Evolutionary conservation across 1,139 yeast genomes (phyloP), one percentile per base, ranked within the genome.

Genomic region (Kurtzmaniella quercitrusa): DNA sequence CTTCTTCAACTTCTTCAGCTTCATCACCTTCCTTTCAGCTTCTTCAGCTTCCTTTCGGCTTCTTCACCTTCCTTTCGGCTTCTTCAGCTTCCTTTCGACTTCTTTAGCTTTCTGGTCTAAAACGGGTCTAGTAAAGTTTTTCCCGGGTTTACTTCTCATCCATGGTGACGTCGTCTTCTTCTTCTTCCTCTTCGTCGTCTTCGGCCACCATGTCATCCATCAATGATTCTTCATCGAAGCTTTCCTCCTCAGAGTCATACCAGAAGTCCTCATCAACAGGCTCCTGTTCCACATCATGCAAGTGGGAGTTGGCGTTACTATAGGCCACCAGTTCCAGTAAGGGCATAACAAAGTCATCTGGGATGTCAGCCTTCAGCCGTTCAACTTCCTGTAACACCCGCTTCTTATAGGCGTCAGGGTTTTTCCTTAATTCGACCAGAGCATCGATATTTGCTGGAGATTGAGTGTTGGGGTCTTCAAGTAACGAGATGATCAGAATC

Each of bases 401-500:
- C 61, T 80, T 82, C 60, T 81, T 81, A 66, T 89, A 93, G 45
- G 81, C 85, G 25, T 83, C 90, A 18, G 87, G 84, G 65, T 86
- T 82, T 59, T 88, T 88, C 56, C 95, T 77, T 78, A 89, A 90
- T 57, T 88, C 90, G 23, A 91, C 90, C 19, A 96, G 89, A 9
- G 98, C 98, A 61, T 93, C 98, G 41, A 93, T 93, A 62, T 93
- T 93, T 7, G 98, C 98, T 3, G 98, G 98, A 5, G 95, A 86
- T 46, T 82, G 80, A 43, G 85, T 88, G 65, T 91, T 91, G 44
- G 98, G 98, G 64, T 91, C 97, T 58, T 90, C 95, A 56, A 91
- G 75, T 46, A 91, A 75, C 5, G 96, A 88, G 34, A 91, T 87
- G 54, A 91, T 91, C 40, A 95, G 86, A 48, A 91, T 85, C 57